Evolutionary conservation across 352 stramenopile species (phyloP).

Genomic region (Phytophthora brassicae): DNA sequence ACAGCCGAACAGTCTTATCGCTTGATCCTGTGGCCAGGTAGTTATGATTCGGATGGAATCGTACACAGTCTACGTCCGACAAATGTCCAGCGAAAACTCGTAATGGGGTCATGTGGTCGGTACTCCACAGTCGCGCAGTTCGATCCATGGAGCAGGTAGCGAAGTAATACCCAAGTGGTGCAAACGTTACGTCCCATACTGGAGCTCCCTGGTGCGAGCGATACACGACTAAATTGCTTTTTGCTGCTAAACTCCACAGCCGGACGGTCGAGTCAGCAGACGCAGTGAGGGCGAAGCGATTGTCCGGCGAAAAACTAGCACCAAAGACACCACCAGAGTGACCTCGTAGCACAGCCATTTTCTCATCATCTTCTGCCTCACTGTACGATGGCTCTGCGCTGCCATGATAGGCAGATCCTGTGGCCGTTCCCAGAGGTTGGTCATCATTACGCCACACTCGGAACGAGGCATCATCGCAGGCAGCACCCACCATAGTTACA

Average conservation of each 20-base stretch:
- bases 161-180: constrained; percentile 94
- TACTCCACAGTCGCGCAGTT: constrained; percentile 93
- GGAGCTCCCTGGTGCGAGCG: constrained; percentile 71
- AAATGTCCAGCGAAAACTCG: constrained; percentile 94
- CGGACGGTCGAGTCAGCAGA: constrained; percentile 82
- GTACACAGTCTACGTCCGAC: constrained; percentile 89
- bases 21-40: constrained; percentile 93
- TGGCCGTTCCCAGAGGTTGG: constrained; percentile 66
- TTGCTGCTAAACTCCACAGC: constrained; percentile 84
- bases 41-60: constrained; percentile 96
- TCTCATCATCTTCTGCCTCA: constrained; percentile 71
- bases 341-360: constrained; percentile 66
- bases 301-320: constrained; percentile 83
- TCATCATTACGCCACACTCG: constrained; percentile 85
- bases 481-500: constrained; percentile 72
- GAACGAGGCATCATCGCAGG: constrained; percentile 74
- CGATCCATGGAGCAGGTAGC: constrained; percentile 93
- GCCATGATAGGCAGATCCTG: constrained; percentile 61
- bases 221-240: constrained; percentile 79
- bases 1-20: constrained; percentile 94
- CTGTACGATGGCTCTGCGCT: constrained; percentile 28
- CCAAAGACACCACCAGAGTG: constrained; percentile 86
- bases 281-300: constrained; percentile 79
- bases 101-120: constrained; percentile 89
- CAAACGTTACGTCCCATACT: constrained; percentile 93